phyloP scores from a whole-genome alignment of 345 rosid genomes.

The Kandelia obovata region DNA sequence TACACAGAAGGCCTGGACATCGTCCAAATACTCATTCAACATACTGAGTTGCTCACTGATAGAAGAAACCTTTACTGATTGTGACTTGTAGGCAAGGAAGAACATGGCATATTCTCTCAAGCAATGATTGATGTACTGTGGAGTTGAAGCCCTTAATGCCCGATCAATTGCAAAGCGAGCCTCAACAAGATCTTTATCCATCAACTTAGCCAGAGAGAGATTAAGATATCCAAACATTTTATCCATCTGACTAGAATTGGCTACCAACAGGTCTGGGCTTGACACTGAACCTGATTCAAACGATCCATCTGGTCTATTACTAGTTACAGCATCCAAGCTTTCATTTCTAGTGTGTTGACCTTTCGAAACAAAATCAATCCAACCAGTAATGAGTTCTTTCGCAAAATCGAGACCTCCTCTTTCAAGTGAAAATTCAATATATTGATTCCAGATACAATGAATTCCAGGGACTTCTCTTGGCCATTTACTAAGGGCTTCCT shows the following conservation, averaged over 20 bases:
- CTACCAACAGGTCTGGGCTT: conserved; percentile 22
- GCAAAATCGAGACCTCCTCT: conserved; percentile 46
- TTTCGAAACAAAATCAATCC: conserved; percentile 60
- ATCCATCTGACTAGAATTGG: conserved; percentile 40
- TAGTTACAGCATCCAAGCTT: conserved; percentile 19
- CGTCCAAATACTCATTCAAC: conserved; percentile 53
- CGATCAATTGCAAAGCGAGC: conserved; percentile 52
- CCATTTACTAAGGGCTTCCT: conserved; percentile 61
- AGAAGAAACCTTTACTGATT: conserved; percentile 32
- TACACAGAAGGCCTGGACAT: conserved; percentile 37
- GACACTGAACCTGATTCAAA: conserved; percentile 29
- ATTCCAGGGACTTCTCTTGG: conserved; percentile 60
- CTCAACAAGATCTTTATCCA: conserved; percentile 49
- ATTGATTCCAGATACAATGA: conserved; percentile 92
- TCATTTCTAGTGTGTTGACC: conserved; percentile 24
- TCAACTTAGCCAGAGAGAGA: conserved; percentile 55
- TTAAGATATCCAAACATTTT: conserved; percentile 69
- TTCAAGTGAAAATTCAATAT: conserved; percentile 60
- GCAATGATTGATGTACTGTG: conserved; percentile 46
- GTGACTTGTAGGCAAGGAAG: conserved; percentile 37
- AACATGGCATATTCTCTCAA: conserved; percentile 69
- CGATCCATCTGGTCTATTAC: conserved; percentile 19
- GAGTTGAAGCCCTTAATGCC: conserved; percentile 53
- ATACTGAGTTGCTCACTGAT: conserved; percentile 41
- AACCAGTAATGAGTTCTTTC: conserved; percentile 55